Conservation (phyloP, 768 basidiomycete species). For the Tricholomella constricta region DNA sequence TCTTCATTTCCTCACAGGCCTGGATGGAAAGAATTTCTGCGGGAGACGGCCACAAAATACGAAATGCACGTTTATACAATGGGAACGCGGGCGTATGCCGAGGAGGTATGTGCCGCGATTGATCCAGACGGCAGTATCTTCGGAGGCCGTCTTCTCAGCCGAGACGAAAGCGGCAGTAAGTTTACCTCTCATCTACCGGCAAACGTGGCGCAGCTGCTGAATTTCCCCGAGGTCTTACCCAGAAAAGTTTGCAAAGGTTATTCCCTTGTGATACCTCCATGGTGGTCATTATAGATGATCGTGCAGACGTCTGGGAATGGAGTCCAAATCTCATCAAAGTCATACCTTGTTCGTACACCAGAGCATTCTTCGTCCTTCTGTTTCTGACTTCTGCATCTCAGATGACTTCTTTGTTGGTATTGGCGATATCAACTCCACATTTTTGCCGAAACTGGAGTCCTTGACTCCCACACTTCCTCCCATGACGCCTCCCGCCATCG, state of each 20-base stretch:
- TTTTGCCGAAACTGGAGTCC: constrained; percentile 79
- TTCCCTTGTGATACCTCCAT: constrained; percentile 98
- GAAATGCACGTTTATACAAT: constrained; percentile 99
- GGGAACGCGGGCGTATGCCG: constrained; percentile 97
- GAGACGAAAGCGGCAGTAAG: constrained; percentile 97
- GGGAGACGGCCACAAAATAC: constrained; percentile 71
- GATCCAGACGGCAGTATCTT: constrained; percentile 88
- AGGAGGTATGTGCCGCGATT: constrained; percentile 91
- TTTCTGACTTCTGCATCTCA: constrained; percentile 30
- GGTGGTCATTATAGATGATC: constrained; percentile 99
- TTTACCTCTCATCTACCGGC: constrained; percentile 13
- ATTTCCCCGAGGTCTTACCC: constrained; percentile 67
- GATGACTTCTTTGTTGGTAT: constrained; percentile 98
- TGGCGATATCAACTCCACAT: constrained; percentile 96
- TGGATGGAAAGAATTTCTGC: constrained; percentile 81
- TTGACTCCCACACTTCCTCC: constrained; percentile 40
- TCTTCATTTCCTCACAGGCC: constrained; percentile 50
- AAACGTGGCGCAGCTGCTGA: constrained; percentile 8
- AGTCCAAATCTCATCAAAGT: constrained; percentile 97
- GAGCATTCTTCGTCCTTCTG: neutral
- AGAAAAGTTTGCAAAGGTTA: constrained; percentile 87
- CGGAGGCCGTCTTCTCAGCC: constrained; percentile 82
- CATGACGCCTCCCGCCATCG: constrained; percentile 21
- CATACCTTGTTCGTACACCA: constrained; percentile 76
- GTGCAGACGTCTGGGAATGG: constrained; percentile 98